Base-by-base conservation (phyloP, 371 early-diverging fungal species). In the Zychaea mexicana region DNA sequence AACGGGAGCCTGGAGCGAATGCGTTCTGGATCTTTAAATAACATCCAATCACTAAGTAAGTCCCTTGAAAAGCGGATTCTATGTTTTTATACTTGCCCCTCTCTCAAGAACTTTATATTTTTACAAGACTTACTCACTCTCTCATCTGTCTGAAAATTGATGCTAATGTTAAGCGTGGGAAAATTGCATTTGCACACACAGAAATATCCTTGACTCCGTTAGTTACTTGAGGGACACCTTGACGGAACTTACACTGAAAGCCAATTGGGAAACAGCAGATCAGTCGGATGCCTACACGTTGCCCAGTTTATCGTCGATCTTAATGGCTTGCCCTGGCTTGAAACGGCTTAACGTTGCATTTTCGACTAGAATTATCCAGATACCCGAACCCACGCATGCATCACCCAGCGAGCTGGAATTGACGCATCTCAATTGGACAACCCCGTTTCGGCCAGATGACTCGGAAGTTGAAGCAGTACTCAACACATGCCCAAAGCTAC, bases 161-260 rank as follows among this genome's bases (percentile, higher is more conserved):
- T 49, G 49, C 49, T 49, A 49, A 49, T 22, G 22, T 22, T 22
- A 22, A 49, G 49, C 49, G 49, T 49, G 49, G 49, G 49, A 49
- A 49, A 49, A 49, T 49, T 49, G 49, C 26, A 49, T 49, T 49
- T 49, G 28, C 49, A 49, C 49, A 19, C 49, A 19, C 49, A 22
- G 22, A 49, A 24, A 49, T 22, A 49, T 49, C n/a, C 22, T 49
- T 3, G 22, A 49, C 13, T 49, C 49, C 22, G 24, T 49, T 22
- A 4, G 9, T 6, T 49, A 22, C 3, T 13, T 49, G 12, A 4
- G 24, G 1, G 13, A 49, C n/a, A 49, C 22, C 26, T 49, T 49
- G 49, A 49, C 2, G 6, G 49, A 49, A 0, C 49, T 49, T n/a
- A 49, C 49, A 8, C 24, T 49, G 49, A 49, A 19, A 24, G 49